Percentiles rank a stretch among this genome's conserved stretches.
These are phyloP conservation scores for Trametes cingulata DNA, from an alignment of 768 basidiomycete genomes.

Conservation along the genomic window DNA sequence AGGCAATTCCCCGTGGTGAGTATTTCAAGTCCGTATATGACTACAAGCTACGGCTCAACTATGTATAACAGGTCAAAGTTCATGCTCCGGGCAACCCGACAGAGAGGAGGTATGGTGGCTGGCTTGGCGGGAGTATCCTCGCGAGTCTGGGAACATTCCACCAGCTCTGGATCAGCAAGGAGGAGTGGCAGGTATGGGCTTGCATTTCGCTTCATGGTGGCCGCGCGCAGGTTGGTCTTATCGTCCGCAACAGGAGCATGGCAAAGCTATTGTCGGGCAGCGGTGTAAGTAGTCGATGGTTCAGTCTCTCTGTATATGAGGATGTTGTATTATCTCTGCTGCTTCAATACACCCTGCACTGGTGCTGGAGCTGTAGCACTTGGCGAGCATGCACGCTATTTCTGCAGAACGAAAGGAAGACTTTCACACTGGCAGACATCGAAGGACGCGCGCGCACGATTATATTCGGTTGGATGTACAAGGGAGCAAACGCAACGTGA, in stretches of 20 bases:
- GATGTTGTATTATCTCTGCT: slow-evolving; percentile 13
- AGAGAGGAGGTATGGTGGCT: slow-evolving; percentile 89
- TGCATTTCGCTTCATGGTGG: background rate
- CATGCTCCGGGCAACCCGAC: slow-evolving; percentile 89
- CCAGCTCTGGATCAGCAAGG: slow-evolving; percentile 91
- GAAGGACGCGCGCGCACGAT: slow-evolving; percentile 2
- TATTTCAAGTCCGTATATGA: slow-evolving; percentile 15
- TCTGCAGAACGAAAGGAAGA: too few relatives aligned
- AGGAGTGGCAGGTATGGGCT: slow-evolving; percentile 82
- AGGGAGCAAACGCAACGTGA: slow-evolving; percentile 30
- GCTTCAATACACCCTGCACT: background rate
- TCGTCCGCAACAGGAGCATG: slow-evolving; percentile 31
- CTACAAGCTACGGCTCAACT: background rate
- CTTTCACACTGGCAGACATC: background rate
- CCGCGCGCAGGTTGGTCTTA: background rate
- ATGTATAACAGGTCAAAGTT: slow-evolving; percentile 69
- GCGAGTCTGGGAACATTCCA: slow-evolving; percentile 97
- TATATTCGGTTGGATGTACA: slow-evolving; percentile 22
- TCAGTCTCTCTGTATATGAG: slow-evolving; percentile 1
- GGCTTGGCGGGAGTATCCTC: slow-evolving; percentile 95
- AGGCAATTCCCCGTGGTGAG: slow-evolving; percentile 79
- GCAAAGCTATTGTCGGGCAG: slow-evolving; percentile 78
- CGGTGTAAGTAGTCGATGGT: slow-evolving; percentile 66
- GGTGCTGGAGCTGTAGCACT: background rate
- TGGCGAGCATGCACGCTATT: too few relatives aligned